A percentile compares a stretch with the other conserved stretches of the same genome.
phyloP scores from a whole-genome alignment of 1,284 basidiomycete genomes.

The Fomes fomentarius region DNA sequence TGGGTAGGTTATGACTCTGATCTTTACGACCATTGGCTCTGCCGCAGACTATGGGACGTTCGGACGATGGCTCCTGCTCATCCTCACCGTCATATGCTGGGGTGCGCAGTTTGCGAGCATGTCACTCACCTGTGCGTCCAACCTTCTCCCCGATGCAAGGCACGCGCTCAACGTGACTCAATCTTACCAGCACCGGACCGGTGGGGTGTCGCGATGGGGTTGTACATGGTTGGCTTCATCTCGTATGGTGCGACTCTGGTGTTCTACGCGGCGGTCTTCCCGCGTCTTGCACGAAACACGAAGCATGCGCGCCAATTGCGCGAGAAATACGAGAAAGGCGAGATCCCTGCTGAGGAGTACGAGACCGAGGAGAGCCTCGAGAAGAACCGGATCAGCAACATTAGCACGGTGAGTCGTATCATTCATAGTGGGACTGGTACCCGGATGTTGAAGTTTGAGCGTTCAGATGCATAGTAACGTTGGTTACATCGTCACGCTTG shows the following conservation, averaged over 20 bases:
- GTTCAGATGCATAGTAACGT: conserved; percentile 73
- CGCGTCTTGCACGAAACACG: conserved; percentile 81
- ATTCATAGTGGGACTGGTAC: too few relatives aligned
- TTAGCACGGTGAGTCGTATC: conserved; percentile 65
- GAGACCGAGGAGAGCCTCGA: conserved; percentile 79
- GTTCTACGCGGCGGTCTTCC: conserved; percentile 85
- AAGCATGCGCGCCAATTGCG: conserved; percentile 62
- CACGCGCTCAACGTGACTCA: background rate
- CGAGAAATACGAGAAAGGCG: conserved; percentile 60
- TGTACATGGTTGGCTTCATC: conserved; percentile 85
- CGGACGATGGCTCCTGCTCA: conserved; percentile 75
- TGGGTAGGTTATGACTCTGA: conserved; percentile 67
- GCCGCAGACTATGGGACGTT: conserved; percentile 83
- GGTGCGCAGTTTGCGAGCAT: conserved; percentile 79
- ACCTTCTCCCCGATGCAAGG: too few relatives aligned
- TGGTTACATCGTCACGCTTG: conserved; percentile 70
- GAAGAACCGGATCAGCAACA: conserved; percentile 86
- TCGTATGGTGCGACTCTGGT: conserved; percentile 77
- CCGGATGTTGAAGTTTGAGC: background rate
- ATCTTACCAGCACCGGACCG: conserved; percentile 56
- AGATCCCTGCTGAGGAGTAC: conserved; percentile 64
- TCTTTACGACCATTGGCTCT: conserved; percentile 84
- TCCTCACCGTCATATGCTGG: conserved; percentile 78
- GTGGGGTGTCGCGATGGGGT: conserved; percentile 76
- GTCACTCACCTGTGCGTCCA: conserved; percentile 61